Base-by-base conservation (phyloP, 164 flowering plant genomes). In the Warburgia ugandensis region DNA sequence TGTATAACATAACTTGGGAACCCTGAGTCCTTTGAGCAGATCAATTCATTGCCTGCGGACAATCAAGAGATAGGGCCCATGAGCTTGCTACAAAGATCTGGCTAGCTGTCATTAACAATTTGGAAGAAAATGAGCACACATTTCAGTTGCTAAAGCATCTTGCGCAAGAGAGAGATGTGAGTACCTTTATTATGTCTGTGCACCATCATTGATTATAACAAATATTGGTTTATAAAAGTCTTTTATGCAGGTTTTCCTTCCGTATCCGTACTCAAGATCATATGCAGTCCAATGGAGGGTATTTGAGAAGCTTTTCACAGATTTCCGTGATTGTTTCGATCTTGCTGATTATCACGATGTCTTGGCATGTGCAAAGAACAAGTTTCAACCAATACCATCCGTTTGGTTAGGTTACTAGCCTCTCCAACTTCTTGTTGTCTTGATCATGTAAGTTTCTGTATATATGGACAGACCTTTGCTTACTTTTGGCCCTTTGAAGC, bases 1-100 rank as follows among this genome's bases (percentile, higher is more conserved):
- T 43, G 10, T 29, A 7, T 31, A 6, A 14, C 14, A 9, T 33
- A 16, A 16, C n/a, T 13, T 42, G 42, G 20, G 29, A 38, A 4
- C 19, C 5, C 1, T 55, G 20, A 32, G 33, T 22, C 50, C 56
- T 39, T 36, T 46, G 33, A 17, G 63, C 91, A 86, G 95, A 86
- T 73, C 95, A 86, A 66, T 81, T 86, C 44, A 73, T 84, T 56
- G 80, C 92, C 29, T 79, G 84, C 54, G 96, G 96, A 2, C 74
- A 78, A 57, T 75, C 89, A 17, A 70, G 73, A 40, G 85, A 86
- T 50, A 54, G 40, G 35, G 89, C 96, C 6, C 63, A 84, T 47
- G 89, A 86, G 61, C 87, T 83, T 36, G 81, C 81, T 68, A 73
- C 89, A 30, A 71, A 58, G 58, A 77, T 84, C 45, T 86, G 95